These are phyloP conservation scores for Pyrrhoderma lamaoense DNA, from an alignment of 1,284 basidiomycete genomes.

Conservation along the genomic window DNA sequence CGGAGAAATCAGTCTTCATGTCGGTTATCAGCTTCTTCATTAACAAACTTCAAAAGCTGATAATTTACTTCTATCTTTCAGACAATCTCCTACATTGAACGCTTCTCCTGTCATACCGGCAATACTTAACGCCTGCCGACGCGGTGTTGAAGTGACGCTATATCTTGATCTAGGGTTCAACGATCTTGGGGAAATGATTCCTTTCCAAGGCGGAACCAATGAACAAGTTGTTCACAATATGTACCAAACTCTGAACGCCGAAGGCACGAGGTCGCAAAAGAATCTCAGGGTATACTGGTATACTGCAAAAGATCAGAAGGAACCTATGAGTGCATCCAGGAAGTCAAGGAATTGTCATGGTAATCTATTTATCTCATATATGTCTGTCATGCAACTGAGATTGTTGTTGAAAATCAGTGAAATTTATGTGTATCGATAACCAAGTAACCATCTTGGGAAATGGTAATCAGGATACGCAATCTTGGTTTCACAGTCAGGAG, in stretches of 20 bases:
- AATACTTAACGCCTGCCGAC: slow-evolving; percentile 56
- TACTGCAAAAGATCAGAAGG: slow-evolving; percentile 61
- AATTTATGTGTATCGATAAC: slow-evolving; percentile 69
- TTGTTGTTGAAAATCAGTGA: slow-evolving; percentile 35
- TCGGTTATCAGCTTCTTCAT: slow-evolving; percentile 25
- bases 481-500: slow-evolving; percentile 76
- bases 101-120: slow-evolving; percentile 61
- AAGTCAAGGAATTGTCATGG: slow-evolving; percentile 73
- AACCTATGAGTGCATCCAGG: slow-evolving; percentile 63
- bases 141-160: slow-evolving; percentile 60
- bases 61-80: slow-evolving; percentile 18
- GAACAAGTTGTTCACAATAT: slow-evolving; percentile 65
- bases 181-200: slow-evolving; percentile 64
- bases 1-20: slow-evolving; percentile 66
- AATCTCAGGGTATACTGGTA: slow-evolving; percentile 65
- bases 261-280: slow-evolving; percentile 37
- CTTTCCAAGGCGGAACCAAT: slow-evolving; percentile 77
- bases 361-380: slow-evolving; percentile 2
- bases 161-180: slow-evolving; percentile 65
- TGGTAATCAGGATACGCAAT: slow-evolving; percentile 67
- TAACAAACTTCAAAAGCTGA: not conserved
- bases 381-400: not conserved
- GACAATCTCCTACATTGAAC: slow-evolving; percentile 72
- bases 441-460: slow-evolving; percentile 64
- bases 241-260: slow-evolving; percentile 47